Evolutionary conservation across 768 basidiomycete genomes (phyloP).

Genomic region (Rhizopogon vinicolor): DNA sequence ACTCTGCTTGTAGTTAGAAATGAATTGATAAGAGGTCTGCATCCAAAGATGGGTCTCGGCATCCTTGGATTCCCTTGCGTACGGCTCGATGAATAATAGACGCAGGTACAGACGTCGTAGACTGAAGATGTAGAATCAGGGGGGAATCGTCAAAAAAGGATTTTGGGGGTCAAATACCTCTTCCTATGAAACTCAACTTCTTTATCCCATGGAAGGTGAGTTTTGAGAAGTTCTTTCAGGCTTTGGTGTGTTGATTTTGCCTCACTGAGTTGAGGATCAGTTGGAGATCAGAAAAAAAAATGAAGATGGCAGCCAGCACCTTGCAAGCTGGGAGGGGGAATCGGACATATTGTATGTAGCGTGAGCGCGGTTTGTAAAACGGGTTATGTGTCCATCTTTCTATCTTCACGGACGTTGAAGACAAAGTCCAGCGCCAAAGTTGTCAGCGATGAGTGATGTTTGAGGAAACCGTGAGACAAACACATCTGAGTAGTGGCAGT

Average conservation of each 20-base stretch:
- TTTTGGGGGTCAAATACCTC: slow-evolving; percentile 52
- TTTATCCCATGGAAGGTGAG: slow-evolving; percentile 74
- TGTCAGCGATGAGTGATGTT: neutral
- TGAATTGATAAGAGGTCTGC: slow-evolving; percentile 86
- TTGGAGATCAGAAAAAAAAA: neutral
- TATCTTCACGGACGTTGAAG: slow-evolving; percentile 1
- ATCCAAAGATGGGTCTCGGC: slow-evolving; percentile 87
- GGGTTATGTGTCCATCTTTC: slow-evolving; percentile 20
- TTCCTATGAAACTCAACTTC: slow-evolving; percentile 86
- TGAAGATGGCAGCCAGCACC: slow-evolving; percentile 17
- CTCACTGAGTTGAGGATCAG: slow-evolving; percentile 47
- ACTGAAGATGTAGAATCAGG: slow-evolving; percentile 31
- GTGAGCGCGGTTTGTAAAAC: neutral
- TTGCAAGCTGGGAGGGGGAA: slow-evolving; percentile 33
- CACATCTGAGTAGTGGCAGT: neutral
- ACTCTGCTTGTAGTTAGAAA: slow-evolving; percentile 75
- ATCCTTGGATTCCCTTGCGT: slow-evolving; percentile 70
- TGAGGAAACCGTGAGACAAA: neutral
- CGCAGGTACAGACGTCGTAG: slow-evolving; percentile 67
- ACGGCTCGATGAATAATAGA: slow-evolving; percentile 64
- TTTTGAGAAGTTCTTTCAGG: slow-evolving; percentile 71
- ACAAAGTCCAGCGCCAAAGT: slow-evolving; percentile 2
- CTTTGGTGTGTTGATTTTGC: slow-evolving; percentile 71
- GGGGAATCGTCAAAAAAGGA: slow-evolving; percentile 4
- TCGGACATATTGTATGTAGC: slow-evolving; percentile 32